Evolutionary conservation across 2,329 filamentous ascomycete genomes (phyloP).

Genomic region (Triangularia setosa): DNA sequence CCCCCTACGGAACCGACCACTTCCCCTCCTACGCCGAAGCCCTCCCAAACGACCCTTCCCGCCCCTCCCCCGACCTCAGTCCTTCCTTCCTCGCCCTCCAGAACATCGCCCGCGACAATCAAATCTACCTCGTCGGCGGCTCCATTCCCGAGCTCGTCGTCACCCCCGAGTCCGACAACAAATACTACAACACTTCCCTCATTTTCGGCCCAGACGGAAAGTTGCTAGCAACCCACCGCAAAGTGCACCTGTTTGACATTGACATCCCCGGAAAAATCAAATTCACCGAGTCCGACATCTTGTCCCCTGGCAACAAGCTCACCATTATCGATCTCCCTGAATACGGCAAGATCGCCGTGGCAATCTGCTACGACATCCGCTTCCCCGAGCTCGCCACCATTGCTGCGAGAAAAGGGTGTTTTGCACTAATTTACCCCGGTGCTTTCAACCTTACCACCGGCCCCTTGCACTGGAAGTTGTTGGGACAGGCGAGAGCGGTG

Average conservation of each 20-base stretch:
- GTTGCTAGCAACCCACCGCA: conserved; percentile 85
- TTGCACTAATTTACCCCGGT: conserved; percentile 88
- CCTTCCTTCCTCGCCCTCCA: conserved; percentile 77
- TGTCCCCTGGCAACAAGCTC: conserved; percentile 78
- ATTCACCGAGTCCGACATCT: conserved; percentile 86
- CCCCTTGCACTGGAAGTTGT: conserved; percentile 83
- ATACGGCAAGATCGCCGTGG: conserved; percentile 81
- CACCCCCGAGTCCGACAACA: conserved; percentile 39
- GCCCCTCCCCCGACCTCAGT: conserved; percentile 56
- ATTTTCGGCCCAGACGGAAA: conserved; percentile 73
- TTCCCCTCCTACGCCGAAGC: conserved; percentile 91
- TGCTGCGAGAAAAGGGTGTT: conserved; percentile 79
- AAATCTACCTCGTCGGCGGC: conserved; percentile 80
- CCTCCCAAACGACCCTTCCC: conserved; percentile 71
- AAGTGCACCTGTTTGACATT: conserved; percentile 96
- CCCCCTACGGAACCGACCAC: conserved; percentile 85
- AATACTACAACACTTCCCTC: conserved; percentile 88
- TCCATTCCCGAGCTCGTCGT: conserved; percentile 79
- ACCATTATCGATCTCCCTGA: conserved; percentile 83
- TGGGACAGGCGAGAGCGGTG: conserved; percentile 76
- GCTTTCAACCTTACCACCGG: conserved; percentile 96
- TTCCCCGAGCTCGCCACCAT: conserved; percentile 93
- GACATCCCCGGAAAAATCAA: conserved; percentile 92
- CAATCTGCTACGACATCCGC: conserved; percentile 96
- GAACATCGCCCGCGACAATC: conserved; percentile 71